Conservation (phyloP, 1,284 basidiomycete genomes). For the Meripilus lineatus region DNA sequence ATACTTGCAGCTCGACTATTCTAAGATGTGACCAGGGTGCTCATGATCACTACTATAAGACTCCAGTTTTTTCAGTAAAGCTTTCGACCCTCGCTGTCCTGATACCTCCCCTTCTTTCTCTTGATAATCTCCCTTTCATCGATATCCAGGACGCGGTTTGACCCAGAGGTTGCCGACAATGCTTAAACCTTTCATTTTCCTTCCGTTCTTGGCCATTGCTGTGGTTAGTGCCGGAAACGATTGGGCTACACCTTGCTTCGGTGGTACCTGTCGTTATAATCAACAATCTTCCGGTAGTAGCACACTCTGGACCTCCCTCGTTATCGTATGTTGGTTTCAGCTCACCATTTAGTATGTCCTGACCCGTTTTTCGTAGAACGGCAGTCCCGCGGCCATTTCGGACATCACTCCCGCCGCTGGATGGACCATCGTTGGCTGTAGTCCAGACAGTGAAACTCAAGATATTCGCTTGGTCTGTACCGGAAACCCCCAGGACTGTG, state of each 20-base stretch:
- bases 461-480: slow-evolving; percentile 46
- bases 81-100: no score
- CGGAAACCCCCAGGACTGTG: slow-evolving; percentile 32
- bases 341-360: not conserved
- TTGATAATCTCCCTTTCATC: no score
- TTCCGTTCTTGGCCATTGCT: not conserved
- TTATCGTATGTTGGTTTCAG: not conserved
- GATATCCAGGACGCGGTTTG: no score
- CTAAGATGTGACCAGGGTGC: no score
- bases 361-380: slow-evolving; percentile 20
- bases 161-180: no score
- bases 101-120: no score
- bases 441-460: slow-evolving; percentile 33
- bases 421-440: slow-evolving; percentile 47
- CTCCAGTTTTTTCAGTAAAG: no score
- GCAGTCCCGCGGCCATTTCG: slow-evolving; percentile 37
- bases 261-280: not conserved
- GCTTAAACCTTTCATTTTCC: not conserved
- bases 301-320: no score
- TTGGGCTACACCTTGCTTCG: not conserved
- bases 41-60: no score
- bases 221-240: not conserved
- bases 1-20: no score
- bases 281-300: no score
- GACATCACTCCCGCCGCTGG: slow-evolving; percentile 50